Evolutionary conservation across 2,329 filamentous ascomycete genomes (phyloP), one percentile per base, ranked within the genome.

Genomic region (Stachybotrys elegans): DNA sequence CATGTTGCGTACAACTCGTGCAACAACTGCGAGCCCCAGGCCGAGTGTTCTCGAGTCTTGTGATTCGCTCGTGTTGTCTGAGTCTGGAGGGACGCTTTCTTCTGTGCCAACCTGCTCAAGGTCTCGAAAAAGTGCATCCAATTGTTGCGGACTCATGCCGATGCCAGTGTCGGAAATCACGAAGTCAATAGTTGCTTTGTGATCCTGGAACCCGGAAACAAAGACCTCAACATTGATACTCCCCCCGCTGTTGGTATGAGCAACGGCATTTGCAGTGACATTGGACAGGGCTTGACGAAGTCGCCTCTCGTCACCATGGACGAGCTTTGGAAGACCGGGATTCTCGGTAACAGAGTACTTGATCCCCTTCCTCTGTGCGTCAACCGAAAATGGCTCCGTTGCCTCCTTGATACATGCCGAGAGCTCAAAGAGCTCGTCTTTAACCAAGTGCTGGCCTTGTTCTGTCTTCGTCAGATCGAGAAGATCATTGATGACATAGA

Each of bases 401-500:
- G 88, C 88, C 60, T 95, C 88, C n/a, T 71, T 71, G 3, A 95
- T 73, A 2, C 87, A 92, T 0, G 70, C 68, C 14, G 70, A 68
- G 4, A 95, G 70, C 55, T 94, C 81, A 40, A 95, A 90, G 0
- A 83, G 67, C 56, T 95, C 90, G 45, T 91, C 84, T 54, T 89
- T 92, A 57, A 92, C 76, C 4, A 95, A 67, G 2, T 82, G 77
- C 39, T 84, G 83, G 0, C 90, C 89, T 60, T 91, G 86, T 60
- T 95, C 90, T 0, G 86, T 86, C 57, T 94, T 93, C 1, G 91
- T 95, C 22, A 95, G 70, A 58, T 95, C 90, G 1, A 95, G 72
- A 2, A 95, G 72, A 59, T 95, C 90, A 51, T 95, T 95, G 67
- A 95, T 95, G 9, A 95, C 89, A 59, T 94, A 95, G 5, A 95